phyloP scores from a whole-genome alignment of 306 rosid genomes.

The Citrullus amarus region DNA sequence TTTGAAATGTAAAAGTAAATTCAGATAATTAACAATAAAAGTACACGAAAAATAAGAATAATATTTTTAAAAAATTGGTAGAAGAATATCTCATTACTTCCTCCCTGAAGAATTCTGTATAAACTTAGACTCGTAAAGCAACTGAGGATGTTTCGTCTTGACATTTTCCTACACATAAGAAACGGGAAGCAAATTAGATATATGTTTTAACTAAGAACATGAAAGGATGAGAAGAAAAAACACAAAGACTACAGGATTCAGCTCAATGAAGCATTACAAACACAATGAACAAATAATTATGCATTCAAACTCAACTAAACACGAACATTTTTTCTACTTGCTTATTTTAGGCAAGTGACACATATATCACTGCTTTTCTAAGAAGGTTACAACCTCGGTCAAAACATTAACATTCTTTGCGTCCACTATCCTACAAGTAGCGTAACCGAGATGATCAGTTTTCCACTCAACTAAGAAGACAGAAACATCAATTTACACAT shows the following conservation, averaged over 20 bases:
- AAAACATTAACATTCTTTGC: background rate
- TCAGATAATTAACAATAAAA: background rate
- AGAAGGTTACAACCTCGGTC: background rate
- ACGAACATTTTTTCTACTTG: background rate
- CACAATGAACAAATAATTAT: background rate
- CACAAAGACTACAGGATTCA: background rate
- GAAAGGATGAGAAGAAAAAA: background rate
- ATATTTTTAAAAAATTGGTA: background rate
- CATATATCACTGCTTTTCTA: background rate
- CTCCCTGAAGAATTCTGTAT: constrained; percentile 95
- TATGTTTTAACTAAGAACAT: background rate
- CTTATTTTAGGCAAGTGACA: background rate
- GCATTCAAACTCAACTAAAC: constrained; percentile 1
- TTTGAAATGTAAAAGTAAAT: background rate
- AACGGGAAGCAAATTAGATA: background rate
- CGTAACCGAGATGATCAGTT: background rate
- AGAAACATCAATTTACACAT: background rate
- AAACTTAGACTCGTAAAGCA: constrained; percentile 91
- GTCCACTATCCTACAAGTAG: background rate
- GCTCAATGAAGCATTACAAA: background rate
- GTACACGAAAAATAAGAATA: background rate
- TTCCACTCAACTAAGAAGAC: background rate
- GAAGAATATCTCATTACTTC: constrained; percentile 43
- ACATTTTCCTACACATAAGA: constrained; percentile 59
- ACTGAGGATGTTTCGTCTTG: constrained; percentile 96